Conservation (phyloP, 352 stramenopile species). For the Phytophthora lateralis region DNA sequence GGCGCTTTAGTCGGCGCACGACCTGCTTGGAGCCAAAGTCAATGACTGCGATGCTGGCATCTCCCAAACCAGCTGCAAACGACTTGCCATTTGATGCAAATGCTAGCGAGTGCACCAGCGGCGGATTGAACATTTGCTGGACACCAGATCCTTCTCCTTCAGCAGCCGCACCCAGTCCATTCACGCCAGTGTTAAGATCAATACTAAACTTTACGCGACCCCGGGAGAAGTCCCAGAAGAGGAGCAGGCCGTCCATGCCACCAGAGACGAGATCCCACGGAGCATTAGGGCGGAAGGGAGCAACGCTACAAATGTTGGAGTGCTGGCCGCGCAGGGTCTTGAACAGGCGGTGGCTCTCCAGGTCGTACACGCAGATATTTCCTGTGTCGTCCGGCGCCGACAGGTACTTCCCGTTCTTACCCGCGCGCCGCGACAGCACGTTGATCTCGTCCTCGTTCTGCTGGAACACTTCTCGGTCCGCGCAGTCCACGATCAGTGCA, state of each 20-base stretch:
- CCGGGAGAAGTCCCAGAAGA: constrained; percentile 82
- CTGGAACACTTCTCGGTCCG: constrained; percentile 63
- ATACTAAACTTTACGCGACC: constrained; percentile 73
- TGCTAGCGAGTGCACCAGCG: constrained; percentile 68
- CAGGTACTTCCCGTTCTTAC: constrained; percentile 59
- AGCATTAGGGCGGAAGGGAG: constrained; percentile 70
- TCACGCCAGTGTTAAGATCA: constrained; percentile 62
- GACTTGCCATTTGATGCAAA: constrained; percentile 71
- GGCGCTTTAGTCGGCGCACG: constrained; percentile 52
- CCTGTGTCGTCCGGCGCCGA: constrained; percentile 70
- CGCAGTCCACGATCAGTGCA: constrained; percentile 57
- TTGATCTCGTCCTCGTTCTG: constrained; percentile 79
- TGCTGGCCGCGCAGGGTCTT: constrained; percentile 76
- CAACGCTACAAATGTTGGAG: constrained; percentile 69
- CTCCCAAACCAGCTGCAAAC: constrained; percentile 67
- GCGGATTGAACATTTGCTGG: constrained; percentile 79
- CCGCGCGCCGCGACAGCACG: constrained; percentile 49
- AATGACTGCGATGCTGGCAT: constrained; percentile 65
- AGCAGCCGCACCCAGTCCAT: constrained; percentile 27
- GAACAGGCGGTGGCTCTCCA: constrained; percentile 56
- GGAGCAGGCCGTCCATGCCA: constrained; percentile 67
- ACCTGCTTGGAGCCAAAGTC: constrained; percentile 67
- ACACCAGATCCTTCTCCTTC: constrained; percentile 8
- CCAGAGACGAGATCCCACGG: constrained; percentile 79
- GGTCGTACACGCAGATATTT: constrained; percentile 72